Base-by-base conservation (phyloP, 148 eudicot genomes). In the Rhododendron simsii region DNA sequence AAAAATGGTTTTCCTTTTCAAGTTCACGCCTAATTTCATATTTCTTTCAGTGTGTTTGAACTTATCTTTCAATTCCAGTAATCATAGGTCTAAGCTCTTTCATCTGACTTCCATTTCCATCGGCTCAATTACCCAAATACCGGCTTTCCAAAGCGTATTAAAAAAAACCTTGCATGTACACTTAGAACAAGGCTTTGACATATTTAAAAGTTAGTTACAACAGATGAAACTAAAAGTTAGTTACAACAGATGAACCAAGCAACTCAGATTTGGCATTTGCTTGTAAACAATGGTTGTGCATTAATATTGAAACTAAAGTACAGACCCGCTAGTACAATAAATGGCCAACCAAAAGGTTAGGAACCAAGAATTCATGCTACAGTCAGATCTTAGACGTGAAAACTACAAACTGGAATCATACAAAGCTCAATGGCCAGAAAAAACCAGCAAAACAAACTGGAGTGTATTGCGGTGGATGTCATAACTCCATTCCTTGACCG, bases 401-500 rank as follows among this genome's bases (percentile, higher is more conserved):
- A 41, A 21, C 7, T 78, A 78, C 0, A 11, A 15, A 14, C 2
- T 13, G 30, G 59, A 0, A 12, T 11, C 6, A 78, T 78, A 78
- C 1, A 28, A 16, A 80, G 33, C 16, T 26, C 65, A 16, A 48
- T 33, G 5, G 45, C 55, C 18, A 18, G 11, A 13, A 20, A 41
- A 50, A 80, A 16, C 3, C 20, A 2, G 35, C 16, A 47, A 20
- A 4, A 45, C 33, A 3, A n/a, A n/a, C 5, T 2, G 61, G 82
- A 47, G 57, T 48, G 82, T 7, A 61, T 28, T 11, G 15, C 26
- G 28, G 53, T 53, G 44, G 47, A 16, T 23, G 55, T 91, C 89
- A 91, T 61, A 84, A 71, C 81, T 86, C 87, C 28, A 83, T 83
- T 82, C 83, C 89, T 84, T 35, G 88, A 39, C 98, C 91, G 55